phyloP scores from a whole-genome alignment of 345 rosid species.

The Aurinia saxatilis region DNA sequence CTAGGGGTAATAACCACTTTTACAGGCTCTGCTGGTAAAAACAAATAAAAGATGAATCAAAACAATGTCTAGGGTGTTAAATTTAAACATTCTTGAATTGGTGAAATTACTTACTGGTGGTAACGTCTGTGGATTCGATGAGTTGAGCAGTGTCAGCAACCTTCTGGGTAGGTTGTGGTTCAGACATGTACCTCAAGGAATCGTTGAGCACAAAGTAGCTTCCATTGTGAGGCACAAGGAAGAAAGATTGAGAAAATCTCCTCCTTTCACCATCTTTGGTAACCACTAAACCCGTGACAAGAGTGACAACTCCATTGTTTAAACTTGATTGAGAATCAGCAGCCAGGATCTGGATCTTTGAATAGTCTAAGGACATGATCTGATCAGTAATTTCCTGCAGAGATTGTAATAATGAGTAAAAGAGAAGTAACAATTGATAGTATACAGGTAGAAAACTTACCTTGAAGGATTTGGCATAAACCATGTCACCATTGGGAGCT shows the following conservation, averaged over 20 bases:
- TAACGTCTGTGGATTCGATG: not conserved
- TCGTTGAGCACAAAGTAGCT: conserved; percentile 74
- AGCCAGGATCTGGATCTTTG: conserved; percentile 42
- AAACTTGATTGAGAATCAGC: conserved; percentile 61
- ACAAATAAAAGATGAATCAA: not conserved
- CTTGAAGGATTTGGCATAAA: conserved; percentile 38
- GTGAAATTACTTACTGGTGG: not conserved
- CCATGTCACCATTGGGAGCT: conserved; percentile 38
- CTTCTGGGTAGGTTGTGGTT: conserved; percentile 17
- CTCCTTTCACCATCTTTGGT: conserved; percentile 39
- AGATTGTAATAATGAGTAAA: too few species aligned
- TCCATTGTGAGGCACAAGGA: conserved; percentile 54
- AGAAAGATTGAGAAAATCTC: conserved; percentile 60
- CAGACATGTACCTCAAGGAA: conserved; percentile 51
- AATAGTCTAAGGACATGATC: conserved; percentile 50
- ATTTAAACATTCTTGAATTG: not conserved
- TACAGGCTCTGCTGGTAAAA: conserved; percentile 11
- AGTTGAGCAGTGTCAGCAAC: conserved; percentile 25
- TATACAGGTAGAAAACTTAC: too few species aligned
- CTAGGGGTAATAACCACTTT: conserved; percentile 1
- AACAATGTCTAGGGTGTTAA: not conserved
- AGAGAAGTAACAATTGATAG: too few species aligned
- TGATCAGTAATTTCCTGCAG: conserved; percentile 62
- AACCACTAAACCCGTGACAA: conserved; percentile 60
- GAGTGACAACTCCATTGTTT: conserved; percentile 42